These are phyloP conservation scores for Adiantum capillusveneris DNA, from an alignment of 75 land plant species.

Conservation along the genomic window DNA sequence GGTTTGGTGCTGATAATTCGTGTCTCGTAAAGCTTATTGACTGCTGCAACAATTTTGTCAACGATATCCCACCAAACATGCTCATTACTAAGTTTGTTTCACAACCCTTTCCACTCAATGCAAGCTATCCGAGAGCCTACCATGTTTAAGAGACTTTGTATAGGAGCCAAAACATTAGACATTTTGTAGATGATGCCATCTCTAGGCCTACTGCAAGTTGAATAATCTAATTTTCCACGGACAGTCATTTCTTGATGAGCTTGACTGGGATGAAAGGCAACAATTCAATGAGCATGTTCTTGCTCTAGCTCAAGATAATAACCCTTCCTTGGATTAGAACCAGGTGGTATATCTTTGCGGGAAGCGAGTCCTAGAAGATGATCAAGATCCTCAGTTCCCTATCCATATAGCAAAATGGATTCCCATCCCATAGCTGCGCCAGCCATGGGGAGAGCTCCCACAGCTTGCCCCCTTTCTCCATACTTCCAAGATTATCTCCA, in stretches of 20 bases:
- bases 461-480: conserved; percentile 93
- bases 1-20: not conserved
- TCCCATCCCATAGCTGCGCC: conserved; percentile 88
- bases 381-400: conserved; percentile 40
- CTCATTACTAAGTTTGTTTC: no score
- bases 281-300: conserved; percentile 79
- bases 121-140: conserved; percentile 1
- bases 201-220: not conserved
- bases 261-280: conserved; percentile 46
- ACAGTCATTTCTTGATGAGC: not conserved
- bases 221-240: not conserved
- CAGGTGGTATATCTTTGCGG: conserved; percentile 3
- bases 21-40: conserved; percentile 10
- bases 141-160: not conserved
- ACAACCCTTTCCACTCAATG: conserved; percentile 59
- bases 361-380: conserved; percentile 46
- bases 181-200: not conserved
- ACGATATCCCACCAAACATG: conserved; percentile 65
- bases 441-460: conserved; percentile 79
- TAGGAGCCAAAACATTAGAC: not conserved
- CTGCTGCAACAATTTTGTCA: conserved; percentile 9
- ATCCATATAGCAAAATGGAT: conserved; percentile 57
- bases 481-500: conserved; percentile 99
- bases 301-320: conserved; percentile 55
- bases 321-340: conserved; percentile 44